phyloP scores from a whole-genome alignment of 176 grass and related monocot genomes.

The Aechmea fasciata region DNA sequence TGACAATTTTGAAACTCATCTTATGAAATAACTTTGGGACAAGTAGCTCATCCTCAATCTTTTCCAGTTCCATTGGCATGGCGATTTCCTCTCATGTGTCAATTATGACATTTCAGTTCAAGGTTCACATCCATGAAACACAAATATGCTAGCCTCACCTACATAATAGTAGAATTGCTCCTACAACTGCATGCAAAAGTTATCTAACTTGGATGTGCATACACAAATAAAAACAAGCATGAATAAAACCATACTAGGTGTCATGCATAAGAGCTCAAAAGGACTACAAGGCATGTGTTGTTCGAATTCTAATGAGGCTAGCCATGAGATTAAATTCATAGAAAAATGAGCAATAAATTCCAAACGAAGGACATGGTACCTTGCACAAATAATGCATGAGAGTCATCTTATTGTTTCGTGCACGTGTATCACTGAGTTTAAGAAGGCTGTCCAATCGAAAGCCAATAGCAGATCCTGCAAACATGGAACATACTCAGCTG shows the following conservation, averaged over 20 bases:
- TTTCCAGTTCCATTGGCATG: neutral
- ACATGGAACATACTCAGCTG: neutral
- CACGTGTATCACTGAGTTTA: constrained; percentile 80
- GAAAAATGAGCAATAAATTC: neutral
- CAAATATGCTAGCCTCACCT: neutral
- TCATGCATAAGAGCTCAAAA: neutral
- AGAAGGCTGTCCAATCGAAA: constrained; percentile 97
- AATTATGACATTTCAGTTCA: neutral
- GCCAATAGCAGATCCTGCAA: constrained; percentile 85
- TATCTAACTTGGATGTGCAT: neutral
- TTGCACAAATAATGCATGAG: constrained; percentile 98
- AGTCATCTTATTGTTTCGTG: constrained; percentile 84
- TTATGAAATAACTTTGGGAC: neutral
- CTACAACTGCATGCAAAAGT: neutral
- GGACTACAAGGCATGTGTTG: neutral
- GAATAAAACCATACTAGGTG: too few species aligned
- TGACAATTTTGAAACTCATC: neutral
- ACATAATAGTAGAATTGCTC: neutral
- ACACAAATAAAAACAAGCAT: neutral
- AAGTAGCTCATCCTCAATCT: neutral
- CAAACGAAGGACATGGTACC: constrained; percentile 31
- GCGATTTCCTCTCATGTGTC: neutral
- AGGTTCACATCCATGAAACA: neutral
- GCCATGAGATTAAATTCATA: neutral
- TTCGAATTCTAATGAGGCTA: neutral